Percentiles rank a stretch among this genome's conserved stretches.
Conservation (phyloP, 371 early-diverging fungal species). For the Dinochytrium kinnereticum region DNA sequence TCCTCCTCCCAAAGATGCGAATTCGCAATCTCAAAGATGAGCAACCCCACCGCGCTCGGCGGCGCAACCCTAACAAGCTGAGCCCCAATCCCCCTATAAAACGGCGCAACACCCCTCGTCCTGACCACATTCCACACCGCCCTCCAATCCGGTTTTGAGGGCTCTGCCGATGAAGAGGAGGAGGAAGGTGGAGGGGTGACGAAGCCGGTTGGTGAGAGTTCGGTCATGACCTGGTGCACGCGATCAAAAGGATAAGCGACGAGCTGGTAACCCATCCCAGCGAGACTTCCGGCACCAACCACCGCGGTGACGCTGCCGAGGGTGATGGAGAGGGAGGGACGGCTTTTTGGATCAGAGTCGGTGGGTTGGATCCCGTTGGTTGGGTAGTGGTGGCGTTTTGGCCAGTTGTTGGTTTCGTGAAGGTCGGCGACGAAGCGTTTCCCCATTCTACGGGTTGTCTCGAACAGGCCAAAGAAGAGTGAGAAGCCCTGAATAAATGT, state of each 20-base stretch:
- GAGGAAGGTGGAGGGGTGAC: too few species aligned
- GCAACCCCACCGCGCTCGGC: slow-evolving; percentile 50
- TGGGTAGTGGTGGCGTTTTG: neutral
- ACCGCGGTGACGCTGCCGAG: slow-evolving; percentile 41
- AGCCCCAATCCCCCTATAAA: slow-evolving; percentile 47
- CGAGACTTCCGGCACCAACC: slow-evolving; percentile 46
- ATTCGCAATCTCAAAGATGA: slow-evolving; percentile 50
- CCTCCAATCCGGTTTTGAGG: slow-evolving; percentile 25
- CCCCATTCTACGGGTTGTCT: slow-evolving; percentile 40
- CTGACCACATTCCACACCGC: slow-evolving; percentile 26
- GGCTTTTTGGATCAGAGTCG: neutral
- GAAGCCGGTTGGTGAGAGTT: neutral
- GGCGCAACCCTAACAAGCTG: slow-evolving; percentile 52
- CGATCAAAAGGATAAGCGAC: slow-evolving; percentile 50
- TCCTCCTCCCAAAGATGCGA: slow-evolving; percentile 42
- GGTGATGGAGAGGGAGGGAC: slow-evolving; percentile 25
- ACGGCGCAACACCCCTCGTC: slow-evolving; percentile 32
- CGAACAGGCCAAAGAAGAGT: slow-evolving; percentile 53
- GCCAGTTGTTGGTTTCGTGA: neutral
- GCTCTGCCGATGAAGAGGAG: too few species aligned
- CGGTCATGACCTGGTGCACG: slow-evolving; percentile 23
- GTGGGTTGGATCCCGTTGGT: neutral
- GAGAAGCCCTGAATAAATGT: slow-evolving; percentile 41
- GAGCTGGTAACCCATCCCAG: slow-evolving; percentile 48
- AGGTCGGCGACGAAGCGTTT: slow-evolving; percentile 33